Evolutionary conservation across 768 basidiomycete species (phyloP).

Genomic region (Trametes elegans): DNA sequence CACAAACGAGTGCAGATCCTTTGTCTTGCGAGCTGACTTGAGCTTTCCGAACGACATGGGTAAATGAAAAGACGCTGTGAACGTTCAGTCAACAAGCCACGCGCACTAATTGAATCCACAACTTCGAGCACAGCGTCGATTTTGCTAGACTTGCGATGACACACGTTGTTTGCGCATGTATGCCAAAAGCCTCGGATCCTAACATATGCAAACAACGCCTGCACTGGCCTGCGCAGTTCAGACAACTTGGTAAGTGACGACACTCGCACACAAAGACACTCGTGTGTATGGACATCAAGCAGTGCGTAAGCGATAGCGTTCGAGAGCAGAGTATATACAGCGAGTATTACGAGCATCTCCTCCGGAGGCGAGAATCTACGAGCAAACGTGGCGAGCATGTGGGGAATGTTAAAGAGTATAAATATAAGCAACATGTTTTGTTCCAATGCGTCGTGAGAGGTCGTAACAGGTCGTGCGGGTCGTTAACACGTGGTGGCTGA

Average conservation of each 20-base stretch:
- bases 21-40: slow-evolving; percentile 23
- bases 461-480: slow-evolving; percentile 18
- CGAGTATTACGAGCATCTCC: slow-evolving; percentile 15
- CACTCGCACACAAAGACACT: no score
- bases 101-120: background rate
- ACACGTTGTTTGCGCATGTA: slow-evolving; percentile 20
- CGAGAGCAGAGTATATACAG: slow-evolving; percentile 18
- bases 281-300: background rate
- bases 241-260: background rate
- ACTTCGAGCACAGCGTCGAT: background rate
- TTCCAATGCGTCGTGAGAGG: background rate
- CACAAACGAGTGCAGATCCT: slow-evolving; percentile 27
- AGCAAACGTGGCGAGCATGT: background rate
- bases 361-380: background rate
- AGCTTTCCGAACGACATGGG: slow-evolving; percentile 27
- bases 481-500: slow-evolving; percentile 10
- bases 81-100: no score
- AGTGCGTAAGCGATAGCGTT: slow-evolving; percentile 4
- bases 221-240: background rate
- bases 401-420: slow-evolving; percentile 17
- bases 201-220: slow-evolving; percentile 24
- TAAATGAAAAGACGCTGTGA: background rate
- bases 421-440: slow-evolving; percentile 11
- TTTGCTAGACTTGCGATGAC: slow-evolving; percentile 7
- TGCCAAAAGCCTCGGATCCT: slow-evolving; percentile 17